Evolutionary conservation across 371 early-diverging fungal species (phyloP).

Genomic region (Saksenaea oblongispora): DNA sequence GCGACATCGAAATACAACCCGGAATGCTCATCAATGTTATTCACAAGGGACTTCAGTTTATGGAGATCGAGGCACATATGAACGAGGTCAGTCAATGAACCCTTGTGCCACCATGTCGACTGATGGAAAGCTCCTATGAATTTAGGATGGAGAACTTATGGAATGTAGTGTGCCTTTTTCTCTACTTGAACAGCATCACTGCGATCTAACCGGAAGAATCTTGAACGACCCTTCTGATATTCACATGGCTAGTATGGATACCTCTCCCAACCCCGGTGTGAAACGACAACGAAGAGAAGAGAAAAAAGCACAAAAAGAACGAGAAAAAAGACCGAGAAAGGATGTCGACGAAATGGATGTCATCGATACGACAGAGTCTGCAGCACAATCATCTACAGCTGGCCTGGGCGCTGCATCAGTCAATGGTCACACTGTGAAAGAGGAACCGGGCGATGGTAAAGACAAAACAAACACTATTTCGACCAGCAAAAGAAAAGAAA

Average conservation of each 20-base stretch:
- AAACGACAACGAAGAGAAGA: constrained; percentile 60
- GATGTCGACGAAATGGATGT: constrained; percentile 18
- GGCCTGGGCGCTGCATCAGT: constrained; percentile 3
- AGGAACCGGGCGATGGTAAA: constrained; percentile 20
- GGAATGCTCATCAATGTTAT: constrained; percentile 87
- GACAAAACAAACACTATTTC: background rate
- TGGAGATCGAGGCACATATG: constrained; percentile 85
- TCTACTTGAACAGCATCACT: constrained; percentile 71
- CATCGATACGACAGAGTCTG: background rate
- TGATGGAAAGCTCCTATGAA: background rate
- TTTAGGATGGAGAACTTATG: constrained; percentile 74
- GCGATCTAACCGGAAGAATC: constrained; percentile 49
- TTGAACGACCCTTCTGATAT: constrained; percentile 18
- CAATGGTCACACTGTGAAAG: constrained; percentile 19
- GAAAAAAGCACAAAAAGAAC: constrained; percentile 46
- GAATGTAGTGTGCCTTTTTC: constrained; percentile 78
- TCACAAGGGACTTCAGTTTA: constrained; percentile 92
- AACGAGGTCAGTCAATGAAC: constrained; percentile 56
- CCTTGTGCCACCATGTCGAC: background rate
- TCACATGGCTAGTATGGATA: constrained; percentile 8
- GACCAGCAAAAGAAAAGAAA: background rate
- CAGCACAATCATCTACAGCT: constrained; percentile 9
- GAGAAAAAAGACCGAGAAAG: constrained; percentile 48
- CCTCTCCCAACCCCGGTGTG: constrained; percentile 26
- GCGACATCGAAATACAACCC: constrained; percentile 73